Evolutionary conservation across 345 rosid genomes (phyloP).

Genomic region (Cardiospermum halicacabum): DNA sequence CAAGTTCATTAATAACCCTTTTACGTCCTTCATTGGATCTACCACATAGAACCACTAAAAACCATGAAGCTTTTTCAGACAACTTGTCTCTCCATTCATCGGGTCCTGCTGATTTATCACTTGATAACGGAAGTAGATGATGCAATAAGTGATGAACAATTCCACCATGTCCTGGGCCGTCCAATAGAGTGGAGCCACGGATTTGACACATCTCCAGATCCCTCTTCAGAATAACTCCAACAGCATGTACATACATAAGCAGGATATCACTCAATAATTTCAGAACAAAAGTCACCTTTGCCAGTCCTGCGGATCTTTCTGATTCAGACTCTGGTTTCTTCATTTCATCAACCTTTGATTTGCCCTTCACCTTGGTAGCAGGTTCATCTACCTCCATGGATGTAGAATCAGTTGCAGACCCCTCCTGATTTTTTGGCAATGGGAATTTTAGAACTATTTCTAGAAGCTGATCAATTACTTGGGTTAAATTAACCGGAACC

Average conservation of each 20-base stretch:
- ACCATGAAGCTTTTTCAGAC: slow-evolving; percentile 90
- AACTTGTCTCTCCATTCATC: slow-evolving; percentile 87
- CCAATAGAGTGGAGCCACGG: slow-evolving; percentile 58
- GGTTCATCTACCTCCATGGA: slow-evolving; percentile 91
- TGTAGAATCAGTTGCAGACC: slow-evolving; percentile 31
- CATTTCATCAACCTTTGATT: slow-evolving; percentile 72
- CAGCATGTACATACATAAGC: slow-evolving; percentile 84
- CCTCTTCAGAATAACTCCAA: slow-evolving; percentile 74
- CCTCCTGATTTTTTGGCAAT: slow-evolving; percentile 49
- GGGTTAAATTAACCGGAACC: slow-evolving; percentile 76
- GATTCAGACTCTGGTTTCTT: slow-evolving; percentile 52
- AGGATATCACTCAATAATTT: slow-evolving; percentile 87
- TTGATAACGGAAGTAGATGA: slow-evolving; percentile 63
- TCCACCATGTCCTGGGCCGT: slow-evolving; percentile 54
- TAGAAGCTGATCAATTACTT: slow-evolving; percentile 94
- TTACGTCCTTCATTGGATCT: slow-evolving; percentile 93
- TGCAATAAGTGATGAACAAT: slow-evolving; percentile 79
- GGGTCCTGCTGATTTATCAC: slow-evolving; percentile 68
- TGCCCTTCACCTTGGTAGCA: slow-evolving; percentile 74
- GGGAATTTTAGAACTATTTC: slow-evolving; percentile 77
- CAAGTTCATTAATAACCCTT: slow-evolving; percentile 80
- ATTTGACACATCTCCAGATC: slow-evolving; percentile 73
- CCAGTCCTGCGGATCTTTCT: slow-evolving; percentile 83
- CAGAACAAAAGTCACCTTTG: slow-evolving; percentile 84
- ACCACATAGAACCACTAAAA: slow-evolving; percentile 80